Evolutionary conservation across 164 flowering plant genomes (phyloP).

Genomic region (Nymphaea colorata): DNA sequence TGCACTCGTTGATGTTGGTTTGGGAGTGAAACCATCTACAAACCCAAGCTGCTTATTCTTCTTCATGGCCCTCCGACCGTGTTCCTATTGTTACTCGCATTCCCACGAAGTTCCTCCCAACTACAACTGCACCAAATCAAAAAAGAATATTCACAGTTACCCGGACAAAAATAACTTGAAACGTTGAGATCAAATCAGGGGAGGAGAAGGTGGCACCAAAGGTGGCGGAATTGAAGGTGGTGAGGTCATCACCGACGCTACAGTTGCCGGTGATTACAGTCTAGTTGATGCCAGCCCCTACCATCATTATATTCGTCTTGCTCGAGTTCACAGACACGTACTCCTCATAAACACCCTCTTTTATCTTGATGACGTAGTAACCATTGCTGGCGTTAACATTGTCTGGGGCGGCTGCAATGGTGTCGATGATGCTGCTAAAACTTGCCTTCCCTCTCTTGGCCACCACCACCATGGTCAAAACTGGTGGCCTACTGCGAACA

Average conservation of each 20-base stretch:
- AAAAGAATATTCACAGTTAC: neutral
- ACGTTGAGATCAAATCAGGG: too few species aligned
- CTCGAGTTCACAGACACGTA: constrained; percentile 28
- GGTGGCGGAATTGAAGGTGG: constrained; percentile 28
- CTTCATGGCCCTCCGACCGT: constrained; percentile 33
- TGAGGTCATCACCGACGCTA: constrained; percentile 18
- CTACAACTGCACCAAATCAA: constrained; percentile 27
- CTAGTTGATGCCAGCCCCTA: constrained; percentile 34
- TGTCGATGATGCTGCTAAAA: constrained; percentile 13
- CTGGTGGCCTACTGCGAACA: too few species aligned
- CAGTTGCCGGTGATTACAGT: constrained; percentile 19
- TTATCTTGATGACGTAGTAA: constrained; percentile 31
- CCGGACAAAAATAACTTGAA: too few species aligned
- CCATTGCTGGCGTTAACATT: constrained; percentile 13
- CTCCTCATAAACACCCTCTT: constrained; percentile 40
- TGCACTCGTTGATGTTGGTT: too few species aligned
- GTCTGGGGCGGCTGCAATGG: constrained; percentile 25
- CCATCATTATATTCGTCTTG: constrained; percentile 33
- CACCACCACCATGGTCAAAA: constrained; percentile 8
- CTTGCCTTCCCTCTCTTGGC: constrained; percentile 10
- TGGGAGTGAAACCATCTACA: too few species aligned
- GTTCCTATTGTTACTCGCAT: constrained; percentile 43
- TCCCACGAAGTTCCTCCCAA: constrained; percentile 28
- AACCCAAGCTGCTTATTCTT: too few species aligned
- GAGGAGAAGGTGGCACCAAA: constrained; percentile 9